Evolutionary conservation across 108 stramenopile species (phyloP).

Genomic region (Skeletonema tropicum): DNA sequence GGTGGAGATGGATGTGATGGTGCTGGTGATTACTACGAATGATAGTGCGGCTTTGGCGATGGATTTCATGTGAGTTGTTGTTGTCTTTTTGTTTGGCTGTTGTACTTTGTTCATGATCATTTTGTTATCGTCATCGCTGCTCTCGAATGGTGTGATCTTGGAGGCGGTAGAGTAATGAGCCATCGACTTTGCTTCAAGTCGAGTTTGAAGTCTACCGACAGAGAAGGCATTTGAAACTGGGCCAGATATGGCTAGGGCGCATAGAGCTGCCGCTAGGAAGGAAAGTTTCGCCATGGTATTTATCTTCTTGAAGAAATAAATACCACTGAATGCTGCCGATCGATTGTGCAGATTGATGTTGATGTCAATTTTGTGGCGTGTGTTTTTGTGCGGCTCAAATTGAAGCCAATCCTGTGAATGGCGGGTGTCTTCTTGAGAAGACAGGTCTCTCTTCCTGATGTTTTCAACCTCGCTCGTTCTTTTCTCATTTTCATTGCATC

Average conservation of each 20-base stretch:
- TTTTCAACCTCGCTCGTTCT: too few relatives aligned
- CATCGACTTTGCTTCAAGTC: slow-evolving; percentile 6
- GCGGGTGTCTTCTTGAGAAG: too few relatives aligned
- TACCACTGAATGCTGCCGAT: too few relatives aligned
- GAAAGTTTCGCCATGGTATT: slow-evolving; percentile 21
- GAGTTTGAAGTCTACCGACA: slow-evolving; percentile 12
- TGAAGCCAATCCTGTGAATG: too few relatives aligned
- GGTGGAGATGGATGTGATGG: slow-evolving; percentile 24
- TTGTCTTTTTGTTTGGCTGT: not conserved
- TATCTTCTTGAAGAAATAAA: not conserved
- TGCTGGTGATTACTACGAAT: slow-evolving; percentile 14
- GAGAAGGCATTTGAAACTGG: not conserved
- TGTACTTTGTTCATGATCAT: not conserved
- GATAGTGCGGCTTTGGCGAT: slow-evolving; percentile 13
- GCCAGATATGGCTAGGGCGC: slow-evolving; percentile 11
- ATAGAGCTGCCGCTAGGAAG: slow-evolving; percentile 15
- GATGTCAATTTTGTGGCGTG: too few relatives aligned
- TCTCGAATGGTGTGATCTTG: slow-evolving; percentile 13
- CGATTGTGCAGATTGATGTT: too few relatives aligned
- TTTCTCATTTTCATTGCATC: too few relatives aligned
- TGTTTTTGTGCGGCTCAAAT: too few relatives aligned
- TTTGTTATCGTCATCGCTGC: not conserved
- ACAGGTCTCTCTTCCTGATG: too few relatives aligned
- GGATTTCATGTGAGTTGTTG: not conserved
- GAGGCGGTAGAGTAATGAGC: slow-evolving; percentile 10